Base-by-base conservation (phyloP, 352 stramenopile genomes). In the Phytopythium montanum region DNA sequence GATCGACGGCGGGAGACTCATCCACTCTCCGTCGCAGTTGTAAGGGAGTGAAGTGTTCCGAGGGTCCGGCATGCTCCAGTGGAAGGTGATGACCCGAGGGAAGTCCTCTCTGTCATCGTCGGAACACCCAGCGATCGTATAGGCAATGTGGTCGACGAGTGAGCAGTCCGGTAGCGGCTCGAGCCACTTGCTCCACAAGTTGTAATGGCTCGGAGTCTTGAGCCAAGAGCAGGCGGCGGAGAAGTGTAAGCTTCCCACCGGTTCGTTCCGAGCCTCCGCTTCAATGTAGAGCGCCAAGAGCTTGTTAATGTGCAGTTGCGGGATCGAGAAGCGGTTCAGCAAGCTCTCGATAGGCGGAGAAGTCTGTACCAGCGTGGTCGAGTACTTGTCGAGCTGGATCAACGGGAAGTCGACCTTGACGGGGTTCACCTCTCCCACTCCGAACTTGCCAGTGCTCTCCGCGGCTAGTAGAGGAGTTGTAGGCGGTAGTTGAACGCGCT, bases 221-320 rank as follows among this genome's bases (percentile, higher is more conserved):
- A 70, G 26, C 64, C 64, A 70, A 14, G 21, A 54, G 42, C 64
- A 70, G 6, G 59, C 59, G 5, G 64, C 39, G 8, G 48, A 28
- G 42, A 68, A 68, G 36, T 39, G 26, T 36, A 83, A 60, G 0
- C 46, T 62, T 4, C 28, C 10, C 14, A 19, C 9, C 16, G 62
- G 55, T 18, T 59, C 50, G 5, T 46, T 36, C 2, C 26, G n/a
- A 9, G 51, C 51, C 33, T 59, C 28, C 9, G 57, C 56, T 16
- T 25, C n/a, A 7, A 66, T 41, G 55, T 75, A 79, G 0, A 42
- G n/a, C 9, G 25, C 38, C 25, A 79, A 26, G 23, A 79, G 14
- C 21, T 65, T 61, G 33, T 75, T 65, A 13, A 77, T 61, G 42
- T 65, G 48, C 13, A 76, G 51, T 2, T 74, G 60, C 0, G 65